Evolutionary conservation across 768 basidiomycete species (phyloP), one percentile per base, ranked within the genome.

Genomic region (Lactarius sanguifluus): DNA sequence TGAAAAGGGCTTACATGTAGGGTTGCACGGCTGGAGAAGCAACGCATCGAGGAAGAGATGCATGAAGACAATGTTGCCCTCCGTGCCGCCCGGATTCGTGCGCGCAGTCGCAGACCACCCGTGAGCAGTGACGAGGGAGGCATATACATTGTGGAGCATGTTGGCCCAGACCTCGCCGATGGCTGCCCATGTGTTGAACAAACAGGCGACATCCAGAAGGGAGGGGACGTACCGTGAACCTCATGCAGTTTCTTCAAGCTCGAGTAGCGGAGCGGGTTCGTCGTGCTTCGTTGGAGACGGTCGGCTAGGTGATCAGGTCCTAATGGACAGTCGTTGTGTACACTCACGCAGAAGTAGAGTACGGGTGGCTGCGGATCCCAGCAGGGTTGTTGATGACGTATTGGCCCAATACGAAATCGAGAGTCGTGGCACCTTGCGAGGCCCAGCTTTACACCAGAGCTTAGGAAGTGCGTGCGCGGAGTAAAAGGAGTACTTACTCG

Each of bases 121-220:
- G 67, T 75, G 71, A 10, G 57, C 58, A 23, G 55, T 64, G 34
- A 77, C 72, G 15, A 78, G 73, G 8, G 71, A 73, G 23, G 75
- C 75, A 61, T 77, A 74, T 18, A 78, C 75, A 59, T 78, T 75
- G 72, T 76, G 73, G 30, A 82, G 76, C 52, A 81, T 75, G 70
- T 81, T 79, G 30, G 81, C 81, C 81, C 81, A 82, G 63, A 88
- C 81, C 72, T 88, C 86, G 56, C 87, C 87, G 64, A 87, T 85
- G 59, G 72, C 79, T 79, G 62, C 28, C 30, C 55, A 15, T 56
- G 55, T 34, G 7, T 54, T 64, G 36, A 36, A 56, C 52, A 60
- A 62, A 25, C 32, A 30, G 54, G 25, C 23, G 20, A n/a, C 28
- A 3, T 36, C 2, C 36, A 34, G 30, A 32, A 59, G 60, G 55